Conservation (phyloP, 1,139 yeast genomes). For the Diutina rugosa region DNA sequence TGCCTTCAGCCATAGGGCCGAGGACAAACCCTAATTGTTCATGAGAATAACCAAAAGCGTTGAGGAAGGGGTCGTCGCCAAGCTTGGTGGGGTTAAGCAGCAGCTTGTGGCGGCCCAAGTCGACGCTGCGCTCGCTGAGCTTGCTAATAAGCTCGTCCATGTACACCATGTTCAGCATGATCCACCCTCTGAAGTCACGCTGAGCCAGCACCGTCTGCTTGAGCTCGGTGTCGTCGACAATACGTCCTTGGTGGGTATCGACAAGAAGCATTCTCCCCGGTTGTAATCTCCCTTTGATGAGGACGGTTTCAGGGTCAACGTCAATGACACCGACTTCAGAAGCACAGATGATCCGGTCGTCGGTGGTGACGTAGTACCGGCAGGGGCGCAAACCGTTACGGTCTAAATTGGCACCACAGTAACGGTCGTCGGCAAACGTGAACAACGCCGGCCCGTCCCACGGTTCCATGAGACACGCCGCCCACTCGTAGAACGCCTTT, state of each 20-base stretch:
- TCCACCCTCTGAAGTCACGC: constrained; percentile 90
- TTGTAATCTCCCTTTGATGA: constrained; percentile 85
- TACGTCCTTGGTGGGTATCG: constrained; percentile 84
- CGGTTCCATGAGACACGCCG: constrained; percentile 97
- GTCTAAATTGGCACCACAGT: constrained; percentile 96
- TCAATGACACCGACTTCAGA: constrained; percentile 97
- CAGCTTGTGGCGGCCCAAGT: constrained; percentile 7
- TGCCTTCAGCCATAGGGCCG: constrained; percentile 94
- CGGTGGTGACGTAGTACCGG: constrained; percentile 90
- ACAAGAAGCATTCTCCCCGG: constrained; percentile 96
- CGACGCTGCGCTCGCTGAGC: constrained; percentile 36
- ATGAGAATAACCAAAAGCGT: constrained; percentile 84
- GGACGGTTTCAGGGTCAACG: constrained; percentile 68
- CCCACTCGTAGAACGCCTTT: constrained; percentile 97
- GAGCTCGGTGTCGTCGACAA: constrained; percentile 86
- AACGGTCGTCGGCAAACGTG: constrained; percentile 94
- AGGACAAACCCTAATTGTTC: constrained; percentile 78
- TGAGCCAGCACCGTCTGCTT: constrained; percentile 73
- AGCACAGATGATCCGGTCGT: constrained; percentile 93
- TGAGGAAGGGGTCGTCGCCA: constrained; percentile 53
- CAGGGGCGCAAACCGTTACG: constrained; percentile 97
- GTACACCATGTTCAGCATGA: constrained; percentile 71
- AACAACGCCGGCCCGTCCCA: constrained; percentile 99
- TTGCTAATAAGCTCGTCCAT: constrained; percentile 62
- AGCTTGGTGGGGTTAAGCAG: constrained; percentile 7